phyloP scores from a whole-genome alignment of 805 yeast genomes.

The Brettanomyces custersianus region DNA sequence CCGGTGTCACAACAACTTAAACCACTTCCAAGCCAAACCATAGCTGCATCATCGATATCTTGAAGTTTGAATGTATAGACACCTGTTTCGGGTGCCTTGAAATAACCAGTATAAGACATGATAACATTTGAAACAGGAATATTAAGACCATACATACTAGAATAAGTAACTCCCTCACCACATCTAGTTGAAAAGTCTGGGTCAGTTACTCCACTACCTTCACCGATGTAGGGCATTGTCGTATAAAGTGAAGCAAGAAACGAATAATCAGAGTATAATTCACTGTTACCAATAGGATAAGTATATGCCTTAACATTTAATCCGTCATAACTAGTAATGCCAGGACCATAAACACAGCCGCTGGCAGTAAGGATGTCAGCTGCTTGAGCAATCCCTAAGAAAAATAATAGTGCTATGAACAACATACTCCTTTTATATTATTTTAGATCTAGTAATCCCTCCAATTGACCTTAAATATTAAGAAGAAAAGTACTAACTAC shows the following conservation, averaged over 20 bases:
- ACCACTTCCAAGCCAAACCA: constrained; percentile 24
- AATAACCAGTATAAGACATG: constrained; percentile 12
- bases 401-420: too few species aligned
- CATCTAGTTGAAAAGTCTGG: neutral
- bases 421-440: too few species aligned
- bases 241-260: neutral
- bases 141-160: constrained; percentile 5
- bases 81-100: constrained; percentile 22
- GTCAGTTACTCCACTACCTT: neutral
- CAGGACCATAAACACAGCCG: neutral
- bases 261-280: neutral
- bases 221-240: too few species aligned
- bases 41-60: constrained; percentile 24
- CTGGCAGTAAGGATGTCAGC: too few species aligned
- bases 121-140: constrained; percentile 7
- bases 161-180: neutral
- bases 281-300: neutral
- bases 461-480: too few species aligned
- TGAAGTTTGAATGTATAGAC: constrained; percentile 16
- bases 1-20: constrained; percentile 25
- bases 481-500: too few species aligned
- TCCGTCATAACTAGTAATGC: neutral
- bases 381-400: too few species aligned
- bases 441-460: too few species aligned
- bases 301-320: neutral